phyloP scores from a whole-genome alignment of 2,329 filamentous ascomycete genomes.

The Zasmidium citrigriseum region DNA sequence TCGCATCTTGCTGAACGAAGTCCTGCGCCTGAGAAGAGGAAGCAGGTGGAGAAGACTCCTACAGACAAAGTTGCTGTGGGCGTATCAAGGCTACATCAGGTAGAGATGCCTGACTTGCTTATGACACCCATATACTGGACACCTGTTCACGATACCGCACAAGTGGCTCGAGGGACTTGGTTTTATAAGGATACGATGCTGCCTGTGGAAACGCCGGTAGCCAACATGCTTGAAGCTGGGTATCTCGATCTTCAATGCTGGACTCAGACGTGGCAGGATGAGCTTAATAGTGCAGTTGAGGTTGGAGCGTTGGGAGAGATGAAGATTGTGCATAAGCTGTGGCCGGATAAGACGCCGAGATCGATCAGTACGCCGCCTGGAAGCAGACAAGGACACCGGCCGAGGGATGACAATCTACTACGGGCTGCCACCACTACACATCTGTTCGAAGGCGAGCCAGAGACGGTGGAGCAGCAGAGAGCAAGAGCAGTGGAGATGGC shows the following conservation, averaged over 20 bases:
- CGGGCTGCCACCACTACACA: slow-evolving; percentile 27
- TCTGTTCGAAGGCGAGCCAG: slow-evolving; percentile 35
- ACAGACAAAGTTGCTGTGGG: slow-evolving; percentile 75
- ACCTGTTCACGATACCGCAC: slow-evolving; percentile 82
- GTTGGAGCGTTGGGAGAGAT: slow-evolving; percentile 88
- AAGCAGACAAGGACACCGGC: neutral
- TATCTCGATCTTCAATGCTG: slow-evolving; percentile 78
- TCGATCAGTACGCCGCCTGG: slow-evolving; percentile 40
- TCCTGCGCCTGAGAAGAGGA: slow-evolving; percentile 24
- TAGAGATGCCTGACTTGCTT: slow-evolving; percentile 72
- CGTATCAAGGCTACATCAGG: slow-evolving; percentile 84
- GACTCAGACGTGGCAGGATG: slow-evolving; percentile 90
- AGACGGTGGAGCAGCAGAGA: slow-evolving; percentile 47
- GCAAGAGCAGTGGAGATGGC: slow-evolving; percentile 46
- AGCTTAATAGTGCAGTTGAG: slow-evolving; percentile 85
- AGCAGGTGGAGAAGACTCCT: slow-evolving; percentile 37
- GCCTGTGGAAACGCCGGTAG: slow-evolving; percentile 79
- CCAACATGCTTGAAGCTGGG: slow-evolving; percentile 90
- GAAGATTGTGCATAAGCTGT: slow-evolving; percentile 82
- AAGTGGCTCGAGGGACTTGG: slow-evolving; percentile 87
- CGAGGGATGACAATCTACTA: slow-evolving; percentile 23
- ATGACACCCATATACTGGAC: slow-evolving; percentile 99
- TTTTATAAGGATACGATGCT: slow-evolving; percentile 96
- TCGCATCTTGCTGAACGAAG: slow-evolving; percentile 34
- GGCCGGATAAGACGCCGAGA: slow-evolving; percentile 64